phyloP scores from a whole-genome alignment of 148 eudicot species.

The Nepenthes gracilis region DNA sequence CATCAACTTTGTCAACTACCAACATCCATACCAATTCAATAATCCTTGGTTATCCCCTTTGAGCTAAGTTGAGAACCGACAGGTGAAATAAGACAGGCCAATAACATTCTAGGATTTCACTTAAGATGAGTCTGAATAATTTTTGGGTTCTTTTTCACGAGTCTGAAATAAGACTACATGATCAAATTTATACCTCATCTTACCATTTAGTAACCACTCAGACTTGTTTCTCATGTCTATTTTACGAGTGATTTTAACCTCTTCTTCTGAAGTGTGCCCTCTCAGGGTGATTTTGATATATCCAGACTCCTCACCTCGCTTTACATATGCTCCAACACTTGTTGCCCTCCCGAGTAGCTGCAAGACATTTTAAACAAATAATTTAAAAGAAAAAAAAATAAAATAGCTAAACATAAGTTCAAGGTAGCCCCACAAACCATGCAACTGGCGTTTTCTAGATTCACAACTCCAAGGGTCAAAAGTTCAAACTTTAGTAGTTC shows the following conservation, averaged over 20 bases:
- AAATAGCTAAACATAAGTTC: not conserved
- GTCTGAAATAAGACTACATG: too few species aligned
- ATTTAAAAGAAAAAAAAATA: not conserved
- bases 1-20: too few species aligned
- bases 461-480: too few species aligned
- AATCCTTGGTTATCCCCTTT: too few species aligned
- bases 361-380: conserved; percentile 11
- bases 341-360: conserved; percentile 87
- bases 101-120: too few species aligned
- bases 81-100: too few species aligned
- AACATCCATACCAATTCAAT: too few species aligned
- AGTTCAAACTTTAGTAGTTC: too few species aligned
- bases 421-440: not conserved
- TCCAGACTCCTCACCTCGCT: conserved; percentile 84
- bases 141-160: too few species aligned
- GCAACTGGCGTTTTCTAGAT: too few species aligned
- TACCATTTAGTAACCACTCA: conserved; percentile 84
- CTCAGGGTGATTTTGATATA: conserved; percentile 55
- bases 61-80: too few species aligned
- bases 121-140: too few species aligned
- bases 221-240: conserved; percentile 78
- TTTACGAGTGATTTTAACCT: conserved; percentile 48
- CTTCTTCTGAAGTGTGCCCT: conserved; percentile 41
- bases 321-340: conserved; percentile 78
- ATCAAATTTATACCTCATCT: not conserved